A percentile compares a stretch with the other conserved stretches of the same genome.
Conservation (phyloP, 768 basidiomycete species). For the Russula sp. region DNA sequence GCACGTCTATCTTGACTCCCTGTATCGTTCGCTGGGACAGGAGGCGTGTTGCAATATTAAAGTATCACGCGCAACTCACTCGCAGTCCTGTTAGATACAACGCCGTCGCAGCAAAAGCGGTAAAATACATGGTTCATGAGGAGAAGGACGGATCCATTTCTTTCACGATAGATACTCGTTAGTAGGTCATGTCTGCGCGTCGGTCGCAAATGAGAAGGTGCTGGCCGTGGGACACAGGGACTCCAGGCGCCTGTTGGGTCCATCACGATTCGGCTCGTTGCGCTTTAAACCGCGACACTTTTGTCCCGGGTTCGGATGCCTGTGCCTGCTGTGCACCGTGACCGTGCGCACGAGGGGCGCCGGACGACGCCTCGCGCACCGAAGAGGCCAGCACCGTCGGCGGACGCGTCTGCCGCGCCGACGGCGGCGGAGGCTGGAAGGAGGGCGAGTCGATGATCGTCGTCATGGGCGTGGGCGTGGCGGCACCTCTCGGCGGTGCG, state of each 20-base stretch:
- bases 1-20: no score
- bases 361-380: slow-evolving; percentile 20
- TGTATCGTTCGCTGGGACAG: no score
- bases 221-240: no score
- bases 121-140: no score
- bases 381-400: slow-evolving; percentile 22
- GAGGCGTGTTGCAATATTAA: no score
- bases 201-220: neutral
- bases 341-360: neutral
- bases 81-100: no score
- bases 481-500: slow-evolving; percentile 7
- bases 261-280: slow-evolving; percentile 20
- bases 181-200: neutral
- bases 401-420: slow-evolving; percentile 18
- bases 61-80: no score
- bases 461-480: neutral
- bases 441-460: slow-evolving; percentile 26
- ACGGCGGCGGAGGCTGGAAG: slow-evolving; percentile 20
- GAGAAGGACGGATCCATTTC: no score
- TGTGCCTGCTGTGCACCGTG: neutral
- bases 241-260: no score
- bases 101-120: no score
- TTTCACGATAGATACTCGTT: no score
- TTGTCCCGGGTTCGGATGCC: slow-evolving; percentile 17
- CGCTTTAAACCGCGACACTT: slow-evolving; percentile 28